Percentiles rank a stretch among this genome's conserved stretches.
Evolutionary conservation across 2,329 filamentous ascomycete species (phyloP).

Genomic region (Diaporthe sp.): DNA sequence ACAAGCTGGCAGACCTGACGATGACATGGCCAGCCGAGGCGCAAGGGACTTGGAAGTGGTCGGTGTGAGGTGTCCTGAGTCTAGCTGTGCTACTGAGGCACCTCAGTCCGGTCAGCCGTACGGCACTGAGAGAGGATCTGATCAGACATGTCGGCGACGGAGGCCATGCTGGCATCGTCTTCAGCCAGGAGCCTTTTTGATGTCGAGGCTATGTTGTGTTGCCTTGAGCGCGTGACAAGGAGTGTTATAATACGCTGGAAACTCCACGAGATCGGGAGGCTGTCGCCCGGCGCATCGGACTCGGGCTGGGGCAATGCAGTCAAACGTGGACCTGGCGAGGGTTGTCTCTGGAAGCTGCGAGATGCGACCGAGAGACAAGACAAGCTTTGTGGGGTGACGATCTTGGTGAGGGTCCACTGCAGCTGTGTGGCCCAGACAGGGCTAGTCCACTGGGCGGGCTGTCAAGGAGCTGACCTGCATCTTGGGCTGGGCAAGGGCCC

Average conservation of each 20-base stretch:
- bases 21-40: conserved; percentile 65
- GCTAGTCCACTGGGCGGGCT: background rate
- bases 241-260: background rate
- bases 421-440: background rate
- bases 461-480: background rate
- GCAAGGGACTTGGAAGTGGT: conserved; percentile 62
- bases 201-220: background rate
- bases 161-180: conserved; percentile 43
- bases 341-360: background rate
- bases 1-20: conserved; percentile 58
- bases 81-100: conserved; percentile 29
- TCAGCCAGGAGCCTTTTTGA: background rate
- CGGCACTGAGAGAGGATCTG: background rate
- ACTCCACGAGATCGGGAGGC: too few relatives aligned
- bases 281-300: background rate
- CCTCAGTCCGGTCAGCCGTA: background rate
- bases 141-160: conserved; percentile 33
- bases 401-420: conserved; percentile 7
- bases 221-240: background rate
- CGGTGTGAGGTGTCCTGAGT: conserved; percentile 44
- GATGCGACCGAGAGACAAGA: conserved; percentile 12
- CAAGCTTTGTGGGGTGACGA: conserved; percentile 33
- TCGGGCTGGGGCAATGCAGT: background rate
- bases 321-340: background rate
- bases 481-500: conserved; percentile 6